phyloP scores from a whole-genome alignment of 2,329 filamentous ascomycete genomes.

The Aspergillus oerlinghausenensis region DNA sequence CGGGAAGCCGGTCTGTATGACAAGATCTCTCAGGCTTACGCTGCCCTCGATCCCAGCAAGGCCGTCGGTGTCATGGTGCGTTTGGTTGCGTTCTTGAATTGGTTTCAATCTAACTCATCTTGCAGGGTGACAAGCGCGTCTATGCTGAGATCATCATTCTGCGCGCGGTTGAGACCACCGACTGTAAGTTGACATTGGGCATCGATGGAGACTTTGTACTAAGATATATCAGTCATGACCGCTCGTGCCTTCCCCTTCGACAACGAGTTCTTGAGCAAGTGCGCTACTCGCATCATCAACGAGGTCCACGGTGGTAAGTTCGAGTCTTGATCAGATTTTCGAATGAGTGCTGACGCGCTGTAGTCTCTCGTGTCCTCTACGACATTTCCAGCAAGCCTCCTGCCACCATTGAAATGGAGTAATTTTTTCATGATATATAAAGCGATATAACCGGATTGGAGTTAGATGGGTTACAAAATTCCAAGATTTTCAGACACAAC shows the following conservation, averaged over 20 bases:
- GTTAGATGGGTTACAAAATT: background rate
- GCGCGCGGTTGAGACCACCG: conserved; percentile 57
- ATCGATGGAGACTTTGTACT: background rate
- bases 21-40: conserved; percentile 66
- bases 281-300: conserved; percentile 67
- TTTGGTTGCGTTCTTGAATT: conserved; percentile 61
- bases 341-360: background rate
- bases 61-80: conserved; percentile 54
- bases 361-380: conserved; percentile 22
- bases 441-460: background rate
- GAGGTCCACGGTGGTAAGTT: conserved; percentile 62
- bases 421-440: conserved; percentile 17
- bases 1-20: conserved; percentile 42
- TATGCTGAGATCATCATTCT: conserved; percentile 60
- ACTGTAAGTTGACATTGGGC: conserved; percentile 38
- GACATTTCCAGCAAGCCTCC: conserved; percentile 61
- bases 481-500: background rate
- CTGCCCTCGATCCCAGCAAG: conserved; percentile 61
- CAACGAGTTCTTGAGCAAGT: conserved; percentile 59
- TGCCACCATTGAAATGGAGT: conserved; percentile 72
- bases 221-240: conserved; percentile 55
- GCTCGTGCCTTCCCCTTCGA: conserved; percentile 66
- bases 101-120: conserved; percentile 16
- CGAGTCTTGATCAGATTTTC: conserved; percentile 30
- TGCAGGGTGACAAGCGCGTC: conserved; percentile 61